These are phyloP conservation scores for Petrea volubilis DNA, from an alignment of 257 asterid species.

Conservation along the genomic window DNA sequence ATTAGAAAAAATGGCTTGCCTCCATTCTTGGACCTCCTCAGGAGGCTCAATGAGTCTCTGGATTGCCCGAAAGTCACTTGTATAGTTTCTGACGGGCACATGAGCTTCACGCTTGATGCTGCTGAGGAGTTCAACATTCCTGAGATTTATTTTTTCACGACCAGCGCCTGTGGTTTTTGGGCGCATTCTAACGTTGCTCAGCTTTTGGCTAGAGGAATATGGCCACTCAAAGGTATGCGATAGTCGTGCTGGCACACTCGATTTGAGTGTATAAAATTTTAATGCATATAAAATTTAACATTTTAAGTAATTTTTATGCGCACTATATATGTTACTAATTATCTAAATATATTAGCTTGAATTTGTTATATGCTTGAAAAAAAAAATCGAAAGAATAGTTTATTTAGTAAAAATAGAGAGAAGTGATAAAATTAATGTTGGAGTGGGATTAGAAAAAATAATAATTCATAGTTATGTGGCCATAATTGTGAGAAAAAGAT, in stretches of 20 bases:
- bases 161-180: constrained; percentile 67
- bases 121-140: constrained; percentile 58
- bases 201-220: constrained; percentile 46
- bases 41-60: constrained; percentile 39
- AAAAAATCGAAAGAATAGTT: too few relatives aligned
- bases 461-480: too few relatives aligned
- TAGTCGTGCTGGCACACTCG: too few relatives aligned
- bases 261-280: too few relatives aligned
- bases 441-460: too few relatives aligned
- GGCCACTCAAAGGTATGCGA: constrained; percentile 68
- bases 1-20: constrained; percentile 30
- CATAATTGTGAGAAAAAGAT: too few relatives aligned
- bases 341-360: too few relatives aligned
- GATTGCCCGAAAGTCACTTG: constrained; percentile 55
- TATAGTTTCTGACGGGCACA: constrained; percentile 68
- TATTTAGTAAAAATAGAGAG: too few relatives aligned
- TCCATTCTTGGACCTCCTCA: constrained; percentile 52
- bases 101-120: constrained; percentile 68
- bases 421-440: too few relatives aligned
- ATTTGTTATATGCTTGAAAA: background rate
- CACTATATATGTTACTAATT: too few relatives aligned
- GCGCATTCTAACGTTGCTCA: constrained; percentile 41
- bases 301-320: too few relatives aligned
- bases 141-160: constrained; percentile 60
- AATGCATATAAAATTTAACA: too few relatives aligned